Base-by-base conservation (phyloP, 2,329 filamentous ascomycete genomes). In the Paracoccidioides lutzii region DNA sequence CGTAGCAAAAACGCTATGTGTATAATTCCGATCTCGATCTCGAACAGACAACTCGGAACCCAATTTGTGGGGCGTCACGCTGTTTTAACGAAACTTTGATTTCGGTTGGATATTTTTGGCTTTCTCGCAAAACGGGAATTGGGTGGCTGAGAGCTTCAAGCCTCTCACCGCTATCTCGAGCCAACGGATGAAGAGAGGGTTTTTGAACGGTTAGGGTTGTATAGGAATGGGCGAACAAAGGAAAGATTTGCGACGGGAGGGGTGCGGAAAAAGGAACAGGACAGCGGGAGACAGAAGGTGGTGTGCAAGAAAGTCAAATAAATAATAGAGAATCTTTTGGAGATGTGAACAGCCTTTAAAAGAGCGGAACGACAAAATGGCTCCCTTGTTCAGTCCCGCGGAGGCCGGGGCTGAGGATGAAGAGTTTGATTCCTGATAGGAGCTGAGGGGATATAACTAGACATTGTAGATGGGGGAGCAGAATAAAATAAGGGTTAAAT, bases 311-410 rank as follows among this genome's bases (percentile, higher is more conserved):
- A 22, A 22, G 22, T 22, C 22, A 22, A 22, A 22, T 22, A 22
- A 22, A 22, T 22, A 22, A 22, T 22, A 22, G 22, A 22, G 22
- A 22, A 22, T 22, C 22, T 22, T 22, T 22, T 22, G 22, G 22
- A 22, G 22, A 22, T 1, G 22, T 22, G 22, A 22, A 22, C 22
- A 22, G 22, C 2, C 22, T 22, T 22, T 1, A 45, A 32, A 45
- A 9, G 43, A 28, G 14, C 43, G 28, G 28, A 22, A 22, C 22
- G 7, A 10, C 61, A 61, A 50, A n/a, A 51, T 54, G 46, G 52
- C 65, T 66, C 67, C 48, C 68, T 65, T 7, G 6, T 72, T 75
- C 69, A 75, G 69, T 70, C 71, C 73, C 72, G 70, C 66, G 62
- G 64, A 61, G 66, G 69, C 72, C 69, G 71, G 71, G 70, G 67